Evolutionary conservation across 306 rosid genomes (phyloP), one percentile per base, ranked within the genome.

Genomic region (Pyrus betulifolia): DNA sequence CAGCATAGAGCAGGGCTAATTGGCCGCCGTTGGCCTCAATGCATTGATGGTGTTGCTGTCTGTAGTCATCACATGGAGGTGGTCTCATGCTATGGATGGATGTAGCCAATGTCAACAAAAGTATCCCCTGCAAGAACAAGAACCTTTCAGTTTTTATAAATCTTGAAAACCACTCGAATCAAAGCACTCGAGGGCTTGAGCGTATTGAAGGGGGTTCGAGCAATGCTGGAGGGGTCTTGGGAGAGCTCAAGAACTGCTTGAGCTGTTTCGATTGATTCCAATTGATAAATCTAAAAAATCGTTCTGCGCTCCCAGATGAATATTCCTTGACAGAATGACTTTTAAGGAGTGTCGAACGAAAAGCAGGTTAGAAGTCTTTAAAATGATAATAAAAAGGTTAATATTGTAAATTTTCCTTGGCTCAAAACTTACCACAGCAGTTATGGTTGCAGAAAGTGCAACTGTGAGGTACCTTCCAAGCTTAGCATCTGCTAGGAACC

Each of bases 401-500:
- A 21, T 57, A 57, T 55, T 55, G 4, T 3, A 49, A 49, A 44
- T 7, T 78, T 67, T 23, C 6, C 40, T 23, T 59, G 33, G 35
- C 49, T 72, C 17, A 10, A 28, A 35, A 71, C 91, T 83, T 84
- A 95, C 97, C 79, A 89, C 9, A 70, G 93, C 88, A 57, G 93
- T 79, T 78, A 90, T 84, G 72, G 79, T 60, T 70, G 87, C 95
- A 70, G 82, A 92, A 74, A 80, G 69, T 55, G 69, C 84, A 79
- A 95, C 93, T 19, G 97, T 91, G 0, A 83, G 65, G 82, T 84
- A 92, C 78, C 97, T 82, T 2, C 98, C 98, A 21, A 92, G 86
- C 84, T 84, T 92, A 19, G 97, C 97, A 82, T 95, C 98, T 54
- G 97, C 97, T 61, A 95, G 13, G 79, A 95, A 92, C 45, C 98